Evolutionary conservation across 2,329 filamentous ascomycete genomes (phyloP), one percentile per base, ranked within the genome.

Genomic region (Dactylellina sp.): DNA sequence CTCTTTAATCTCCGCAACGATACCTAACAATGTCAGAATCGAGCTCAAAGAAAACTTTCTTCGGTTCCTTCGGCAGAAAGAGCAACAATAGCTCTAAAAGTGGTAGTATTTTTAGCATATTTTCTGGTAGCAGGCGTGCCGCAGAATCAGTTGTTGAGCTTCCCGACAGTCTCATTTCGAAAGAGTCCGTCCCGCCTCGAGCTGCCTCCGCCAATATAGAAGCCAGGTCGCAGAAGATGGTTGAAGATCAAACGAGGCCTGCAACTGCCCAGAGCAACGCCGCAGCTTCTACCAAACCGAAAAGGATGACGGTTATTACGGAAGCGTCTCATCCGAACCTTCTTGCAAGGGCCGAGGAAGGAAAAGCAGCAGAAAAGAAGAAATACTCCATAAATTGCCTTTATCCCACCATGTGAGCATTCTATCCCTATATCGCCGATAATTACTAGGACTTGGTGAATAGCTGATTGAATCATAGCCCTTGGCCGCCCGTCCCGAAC

Each of bases 171-270:
- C n/a, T 55, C 2, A 24, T 22, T n/a, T 55, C 50, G 1, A 28
- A 40, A 3, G 50, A 55, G 6, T 40, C 35, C n/a, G 4, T 40
- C 32, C 7, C 16, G 4, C 50, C 32, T 40, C 50, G 50, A 40
- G n/a, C 50, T 7, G 50, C 50, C 16, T 55, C 50, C 20, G 50
- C 50, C 32, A 55, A 40, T 24, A 20, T 39, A n/a, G 50, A 55
- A 16, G 50, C 50, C 7, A 18, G 40, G 18, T 16, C 50, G 12
- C 50, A n/a, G 12, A 18, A 9, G 14, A 14, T 14, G 2, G 7
- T 24, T 9, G 50, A 55, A 2, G n/a, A 14, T 14, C 50, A 32
- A 9, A 14, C 12, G 14, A 32, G 50, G 24, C 50, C 50, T 3
- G 18, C 25, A n/a, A 55, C 50, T 2, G 32, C 50, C 12, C 50